phyloP scores from a whole-genome alignment of 495 filamentous ascomycete genomes.

The Lentithecium fluviatile region DNA sequence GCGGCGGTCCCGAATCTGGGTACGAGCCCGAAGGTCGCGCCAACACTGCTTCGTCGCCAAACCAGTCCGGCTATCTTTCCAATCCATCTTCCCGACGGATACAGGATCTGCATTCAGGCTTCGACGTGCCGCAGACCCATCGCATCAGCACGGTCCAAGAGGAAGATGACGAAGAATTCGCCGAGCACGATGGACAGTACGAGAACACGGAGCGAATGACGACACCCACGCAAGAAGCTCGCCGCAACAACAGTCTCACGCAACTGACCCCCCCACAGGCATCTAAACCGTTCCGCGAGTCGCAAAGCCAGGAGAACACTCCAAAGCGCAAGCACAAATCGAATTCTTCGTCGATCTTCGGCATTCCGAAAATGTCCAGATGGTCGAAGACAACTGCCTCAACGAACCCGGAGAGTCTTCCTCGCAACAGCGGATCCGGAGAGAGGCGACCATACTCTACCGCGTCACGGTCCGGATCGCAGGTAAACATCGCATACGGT shows the following conservation, averaged over 20 bases:
- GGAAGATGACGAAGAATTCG: conserved; percentile 54
- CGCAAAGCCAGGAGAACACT: conserved; percentile 71
- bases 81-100: conserved; percentile 61
- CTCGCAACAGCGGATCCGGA: conserved; percentile 50
- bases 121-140: conserved; percentile 63
- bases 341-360: conserved; percentile 78
- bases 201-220: conserved; percentile 43
- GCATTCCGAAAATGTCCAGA: conserved; percentile 75
- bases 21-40: conserved; percentile 84
- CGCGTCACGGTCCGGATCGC: conserved; percentile 65
- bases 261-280: conserved; percentile 71
- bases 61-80: conserved; percentile 75
- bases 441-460: conserved; percentile 56
- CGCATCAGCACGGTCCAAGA: conserved; percentile 88
- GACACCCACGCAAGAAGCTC: conserved; percentile 45
- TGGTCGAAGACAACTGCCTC: conserved; percentile 97
- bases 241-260: conserved; percentile 53
- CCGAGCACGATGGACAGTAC: conserved; percentile 38
- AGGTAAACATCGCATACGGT: conserved; percentile 55
- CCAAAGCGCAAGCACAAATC: conserved; percentile 88
- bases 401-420: conserved; percentile 54
- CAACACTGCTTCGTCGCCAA: conserved; percentile 70
- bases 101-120: conserved; percentile 56
- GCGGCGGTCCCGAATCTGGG: conserved; percentile 52
- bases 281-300: conserved; percentile 50